These are phyloP conservation scores for Coemansia guatemalensis DNA, from an alignment of 192 early-diverging fungal species.

Conservation along the genomic window DNA sequence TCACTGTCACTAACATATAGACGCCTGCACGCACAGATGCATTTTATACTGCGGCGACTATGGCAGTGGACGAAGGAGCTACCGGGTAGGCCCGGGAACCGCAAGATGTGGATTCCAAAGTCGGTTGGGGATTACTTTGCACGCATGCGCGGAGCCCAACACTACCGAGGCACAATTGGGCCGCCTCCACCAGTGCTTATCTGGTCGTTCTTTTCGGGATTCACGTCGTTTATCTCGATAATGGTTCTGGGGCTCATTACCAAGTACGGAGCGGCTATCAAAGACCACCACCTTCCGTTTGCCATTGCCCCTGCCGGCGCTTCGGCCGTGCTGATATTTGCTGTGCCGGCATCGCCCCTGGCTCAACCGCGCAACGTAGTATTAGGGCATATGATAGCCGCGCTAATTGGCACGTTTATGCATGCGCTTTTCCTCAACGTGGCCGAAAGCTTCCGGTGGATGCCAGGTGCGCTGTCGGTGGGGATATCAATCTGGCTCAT, in stretches of 20 bases:
- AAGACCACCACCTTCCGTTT: constrained; percentile 44
- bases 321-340: constrained; percentile 45
- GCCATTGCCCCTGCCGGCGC: constrained; percentile 48
- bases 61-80: constrained; percentile 33
- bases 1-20: background rate
- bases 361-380: constrained; percentile 50
- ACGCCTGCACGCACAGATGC: constrained; percentile 4
- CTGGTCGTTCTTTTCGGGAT: constrained; percentile 34
- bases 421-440: constrained; percentile 33
- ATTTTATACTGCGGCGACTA: constrained; percentile 26
- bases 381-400: constrained; percentile 37
- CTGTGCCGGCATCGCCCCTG: constrained; percentile 38
- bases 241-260: constrained; percentile 26
- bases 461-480: constrained; percentile 45
- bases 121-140: constrained; percentile 21
- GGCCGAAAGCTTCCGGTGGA: constrained; percentile 35
- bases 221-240: constrained; percentile 43
- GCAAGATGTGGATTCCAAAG: constrained; percentile 28
- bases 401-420: constrained; percentile 43
- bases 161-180: constrained; percentile 17
- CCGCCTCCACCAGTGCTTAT: constrained; percentile 33
- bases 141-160: constrained; percentile 47
- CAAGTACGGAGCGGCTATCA: constrained; percentile 44
- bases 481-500: constrained; percentile 41
- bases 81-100: constrained; percentile 33